Conservation (phyloP, 495 filamentous ascomycete genomes). For the Aspergillus cavernicola region DNA sequence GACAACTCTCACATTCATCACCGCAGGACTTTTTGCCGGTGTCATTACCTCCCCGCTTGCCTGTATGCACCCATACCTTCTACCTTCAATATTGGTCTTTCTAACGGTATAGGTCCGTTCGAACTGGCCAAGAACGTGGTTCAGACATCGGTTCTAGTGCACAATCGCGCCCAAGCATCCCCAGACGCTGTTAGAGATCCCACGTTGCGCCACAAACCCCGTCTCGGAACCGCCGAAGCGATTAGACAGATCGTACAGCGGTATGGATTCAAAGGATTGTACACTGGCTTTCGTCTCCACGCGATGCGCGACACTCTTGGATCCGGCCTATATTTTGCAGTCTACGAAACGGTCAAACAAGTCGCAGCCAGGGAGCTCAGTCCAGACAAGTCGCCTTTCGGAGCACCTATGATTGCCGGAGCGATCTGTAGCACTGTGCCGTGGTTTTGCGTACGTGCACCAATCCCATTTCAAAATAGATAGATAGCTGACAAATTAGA, state of each 20-base stretch:
- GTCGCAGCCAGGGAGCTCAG: conserved; percentile 59
- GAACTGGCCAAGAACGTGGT: conserved; percentile 92
- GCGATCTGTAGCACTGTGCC: conserved; percentile 47
- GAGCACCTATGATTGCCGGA: conserved; percentile 42
- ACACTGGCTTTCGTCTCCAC: conserved; percentile 82
- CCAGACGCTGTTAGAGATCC: conserved; percentile 52
- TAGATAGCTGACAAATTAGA: conserved; percentile 27
- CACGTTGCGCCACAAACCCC: conserved; percentile 64
- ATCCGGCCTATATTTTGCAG: conserved; percentile 85
- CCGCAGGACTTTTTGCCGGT: conserved; percentile 74
- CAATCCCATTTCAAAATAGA: background rate
- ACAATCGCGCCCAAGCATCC: conserved; percentile 58
- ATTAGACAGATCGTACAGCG: conserved; percentile 74
- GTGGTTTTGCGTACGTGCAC: conserved; percentile 47
- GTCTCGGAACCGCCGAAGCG: conserved; percentile 77
- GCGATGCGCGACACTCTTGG: conserved; percentile 82
- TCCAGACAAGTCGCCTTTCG: conserved; percentile 36
- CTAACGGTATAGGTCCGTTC: conserved; percentile 65
- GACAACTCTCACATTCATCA: conserved; percentile 70
- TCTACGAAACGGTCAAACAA: conserved; percentile 89
- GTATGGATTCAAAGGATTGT: conserved; percentile 73
- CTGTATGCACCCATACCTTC: conserved; percentile 58
- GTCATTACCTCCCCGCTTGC: conserved; percentile 78
- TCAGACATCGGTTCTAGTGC: conserved; percentile 84
- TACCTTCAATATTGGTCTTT: background rate